These are phyloP conservation scores for Pleurotus sapidus DNA, from an alignment of 768 basidiomycete species.

Conservation along the genomic window DNA sequence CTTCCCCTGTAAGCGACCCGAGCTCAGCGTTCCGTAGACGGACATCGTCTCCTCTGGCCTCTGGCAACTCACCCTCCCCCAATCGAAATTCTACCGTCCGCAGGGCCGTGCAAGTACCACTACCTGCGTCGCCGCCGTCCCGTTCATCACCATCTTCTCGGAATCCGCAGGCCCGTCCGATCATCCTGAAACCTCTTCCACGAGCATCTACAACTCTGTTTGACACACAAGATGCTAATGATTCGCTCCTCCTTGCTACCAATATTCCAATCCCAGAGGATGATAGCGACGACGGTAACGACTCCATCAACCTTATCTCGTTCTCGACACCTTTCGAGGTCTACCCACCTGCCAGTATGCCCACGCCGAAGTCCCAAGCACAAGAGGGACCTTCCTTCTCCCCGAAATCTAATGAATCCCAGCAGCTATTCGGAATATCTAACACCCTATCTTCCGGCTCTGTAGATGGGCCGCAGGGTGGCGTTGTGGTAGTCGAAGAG, in stretches of 20 bases:
- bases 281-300: conserved; percentile 64
- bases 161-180: conserved; percentile 21
- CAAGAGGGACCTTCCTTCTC: conserved; percentile 50
- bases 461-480: conserved; percentile 32
- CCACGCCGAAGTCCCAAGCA: conserved; percentile 26
- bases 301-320: conserved; percentile 62
- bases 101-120: conserved; percentile 32
- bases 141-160: conserved; percentile 26
- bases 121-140: conserved; percentile 35
- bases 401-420: conserved; percentile 49
- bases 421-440: conserved; percentile 45
- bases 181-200: conserved; percentile 27
- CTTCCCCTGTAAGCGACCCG: conserved; percentile 32
- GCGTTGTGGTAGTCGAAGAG: conserved; percentile 64
- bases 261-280: conserved; percentile 72
- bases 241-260: conserved; percentile 68
- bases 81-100: conserved; percentile 32
- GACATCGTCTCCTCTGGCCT: conserved; percentile 48
- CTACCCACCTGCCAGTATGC: conserved; percentile 30
- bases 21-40: conserved; percentile 36
- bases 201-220: conserved; percentile 44
- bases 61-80: conserved; percentile 22
- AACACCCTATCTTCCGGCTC: conserved; percentile 62
- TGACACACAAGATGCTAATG: conserved; percentile 42
- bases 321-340: conserved; percentile 69